A percentile compares a stretch with the other conserved stretches of the same genome.
Evolutionary conservation across 108 stramenopile genomes (phyloP).

Genomic region (Poteriospumella lacustris): DNA sequence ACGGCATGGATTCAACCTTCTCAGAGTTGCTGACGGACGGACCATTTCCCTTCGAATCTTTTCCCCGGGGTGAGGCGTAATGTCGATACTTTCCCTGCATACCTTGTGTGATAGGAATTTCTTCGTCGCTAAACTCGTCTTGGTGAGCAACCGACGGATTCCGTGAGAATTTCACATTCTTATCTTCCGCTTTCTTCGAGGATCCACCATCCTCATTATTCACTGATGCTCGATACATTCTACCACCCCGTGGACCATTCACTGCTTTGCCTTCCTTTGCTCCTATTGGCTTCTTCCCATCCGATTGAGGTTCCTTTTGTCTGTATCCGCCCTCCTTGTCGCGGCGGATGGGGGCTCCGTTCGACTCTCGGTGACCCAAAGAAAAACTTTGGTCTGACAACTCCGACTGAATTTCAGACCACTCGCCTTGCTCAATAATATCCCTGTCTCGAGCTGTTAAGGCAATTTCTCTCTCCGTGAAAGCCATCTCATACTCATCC

Average conservation of each 20-base stretch:
- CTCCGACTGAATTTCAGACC: not conserved
- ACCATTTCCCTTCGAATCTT: not conserved
- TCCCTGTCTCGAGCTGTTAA: not conserved
- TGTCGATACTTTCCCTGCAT: not conserved
- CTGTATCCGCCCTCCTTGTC: not conserved
- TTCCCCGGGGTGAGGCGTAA: not conserved
- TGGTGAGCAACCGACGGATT: not conserved
- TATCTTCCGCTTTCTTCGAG: not conserved
- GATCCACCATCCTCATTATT: not conserved
- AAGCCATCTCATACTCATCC: not conserved
- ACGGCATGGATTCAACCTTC: too few relatives aligned
- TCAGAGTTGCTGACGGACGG: too few relatives aligned
- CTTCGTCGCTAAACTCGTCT: not conserved
- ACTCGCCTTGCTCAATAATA: not conserved
- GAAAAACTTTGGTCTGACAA: not conserved
- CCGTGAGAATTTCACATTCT: not conserved
- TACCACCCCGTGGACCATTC: not conserved
- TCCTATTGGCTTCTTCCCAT: not conserved
- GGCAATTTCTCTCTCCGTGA: not conserved
- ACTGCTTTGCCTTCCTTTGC: not conserved
- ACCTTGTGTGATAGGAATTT: not conserved
- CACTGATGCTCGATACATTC: not conserved
- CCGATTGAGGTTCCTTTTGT: not conserved
- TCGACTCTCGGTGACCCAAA: not conserved
- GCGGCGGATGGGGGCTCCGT: not conserved